phyloP scores from a whole-genome alignment of 23 red algal species.

The Gracilaria vermiculophylla region DNA sequence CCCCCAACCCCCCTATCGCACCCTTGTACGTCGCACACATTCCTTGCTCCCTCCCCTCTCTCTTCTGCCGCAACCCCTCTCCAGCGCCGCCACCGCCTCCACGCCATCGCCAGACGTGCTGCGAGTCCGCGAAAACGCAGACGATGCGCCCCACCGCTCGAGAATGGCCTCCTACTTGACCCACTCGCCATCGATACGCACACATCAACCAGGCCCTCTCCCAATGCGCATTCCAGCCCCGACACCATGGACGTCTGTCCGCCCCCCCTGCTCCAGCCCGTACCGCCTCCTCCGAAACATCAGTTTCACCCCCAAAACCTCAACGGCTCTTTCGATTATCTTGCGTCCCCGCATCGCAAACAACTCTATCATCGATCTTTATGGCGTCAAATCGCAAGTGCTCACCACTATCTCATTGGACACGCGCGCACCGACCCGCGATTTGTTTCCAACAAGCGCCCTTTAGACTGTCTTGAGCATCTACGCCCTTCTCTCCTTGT shows the following conservation, averaged over 20 bases:
- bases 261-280: not conserved
- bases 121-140: not conserved
- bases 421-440: slow-evolving; percentile 41
- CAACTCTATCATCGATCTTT: slow-evolving; percentile 29
- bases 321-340: slow-evolving; percentile 23
- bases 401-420: slow-evolving; percentile 6
- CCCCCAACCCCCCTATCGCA: not conserved
- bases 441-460: slow-evolving; percentile 39
- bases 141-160: slow-evolving; percentile 11
- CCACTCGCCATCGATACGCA: not conserved
- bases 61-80: not conserved
- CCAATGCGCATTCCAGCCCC: slow-evolving; percentile 22
- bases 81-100: not conserved
- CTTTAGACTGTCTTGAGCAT: slow-evolving; percentile 46
- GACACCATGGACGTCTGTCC: slow-evolving; percentile 17
- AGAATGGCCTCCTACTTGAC: slow-evolving; percentile 6
- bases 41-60: not conserved
- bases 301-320: slow-evolving; percentile 4
- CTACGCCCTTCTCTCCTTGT: slow-evolving; percentile 39
- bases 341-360: slow-evolving; percentile 21
- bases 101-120: not conserved
- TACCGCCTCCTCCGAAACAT: slow-evolving; percentile 2
- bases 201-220: slow-evolving; percentile 11
- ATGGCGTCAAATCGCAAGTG: slow-evolving; percentile 25
- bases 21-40: not conserved